Evolutionary conservation across 805 yeast genomes (phyloP).

Genomic region (Myxozyma geophila): DNA sequence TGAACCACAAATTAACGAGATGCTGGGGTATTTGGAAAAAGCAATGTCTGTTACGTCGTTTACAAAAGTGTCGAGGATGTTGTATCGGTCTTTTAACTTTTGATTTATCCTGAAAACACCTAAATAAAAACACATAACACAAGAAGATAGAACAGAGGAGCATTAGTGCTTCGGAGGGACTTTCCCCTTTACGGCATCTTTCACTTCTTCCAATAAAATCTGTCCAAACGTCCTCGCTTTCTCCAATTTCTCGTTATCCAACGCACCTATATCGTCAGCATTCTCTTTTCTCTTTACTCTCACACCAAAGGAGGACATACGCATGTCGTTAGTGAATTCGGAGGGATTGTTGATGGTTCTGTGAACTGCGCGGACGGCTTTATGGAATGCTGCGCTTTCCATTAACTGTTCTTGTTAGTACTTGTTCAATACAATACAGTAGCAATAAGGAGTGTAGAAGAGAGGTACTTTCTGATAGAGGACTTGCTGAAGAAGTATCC

Average conservation of each 20-base stretch:
- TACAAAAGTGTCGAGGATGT: conserved; percentile 20
- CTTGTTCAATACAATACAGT: background rate
- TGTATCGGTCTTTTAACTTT: conserved; percentile 25
- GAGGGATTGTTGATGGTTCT: conserved; percentile 17
- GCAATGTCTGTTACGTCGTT: conserved; percentile 26
- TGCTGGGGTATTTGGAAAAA: conserved; percentile 25
- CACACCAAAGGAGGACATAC: conserved; percentile 4
- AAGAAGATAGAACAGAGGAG: background rate
- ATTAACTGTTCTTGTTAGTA: conserved; percentile 15
- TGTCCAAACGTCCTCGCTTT: conserved; percentile 20
- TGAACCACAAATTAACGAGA: conserved; percentile 17
- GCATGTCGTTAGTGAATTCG: conserved; percentile 16
- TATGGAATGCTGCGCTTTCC: conserved; percentile 27
- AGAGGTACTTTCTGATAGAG: conserved; percentile 22
- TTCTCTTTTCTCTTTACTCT: too few relatives aligned
- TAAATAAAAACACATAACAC: background rate
- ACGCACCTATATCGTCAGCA: background rate
- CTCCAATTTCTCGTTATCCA: conserved; percentile 16
- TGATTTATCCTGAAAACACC: background rate
- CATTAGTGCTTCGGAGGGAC: conserved; percentile 7
- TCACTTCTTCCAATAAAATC: conserved; percentile 27
- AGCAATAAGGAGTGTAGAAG: too few relatives aligned
- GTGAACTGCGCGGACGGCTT: conserved; percentile 23
- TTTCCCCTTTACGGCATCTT: conserved; percentile 25
- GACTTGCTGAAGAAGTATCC: conserved; percentile 12